Percentiles rank a stretch among this genome's conserved stretches.
phyloP scores from a whole-genome alignment of 2,329 filamentous ascomycete species.

The Scedosporium boydii region DNA sequence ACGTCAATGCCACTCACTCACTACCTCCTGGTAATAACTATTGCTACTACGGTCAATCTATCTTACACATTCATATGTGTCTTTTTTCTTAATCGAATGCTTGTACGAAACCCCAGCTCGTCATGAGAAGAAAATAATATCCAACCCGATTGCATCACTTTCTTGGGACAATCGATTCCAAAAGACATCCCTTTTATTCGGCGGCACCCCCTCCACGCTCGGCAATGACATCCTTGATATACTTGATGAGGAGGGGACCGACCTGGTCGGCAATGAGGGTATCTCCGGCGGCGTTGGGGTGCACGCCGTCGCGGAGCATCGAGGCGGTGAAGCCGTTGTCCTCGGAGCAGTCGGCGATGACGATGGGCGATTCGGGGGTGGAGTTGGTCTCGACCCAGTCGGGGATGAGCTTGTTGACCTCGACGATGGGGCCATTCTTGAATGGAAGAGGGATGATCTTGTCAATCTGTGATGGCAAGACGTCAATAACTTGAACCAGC shows the following conservation, averaged over 20 bases:
- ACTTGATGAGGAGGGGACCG: conserved; percentile 17
- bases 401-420: conserved; percentile 26
- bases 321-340: conserved; percentile 17
- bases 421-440: conserved; percentile 13
- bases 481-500: too few relatives aligned
- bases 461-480: background rate
- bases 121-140: background rate
- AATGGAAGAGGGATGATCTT: conserved; percentile 6
- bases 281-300: conserved; percentile 20
- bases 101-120: background rate
- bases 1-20: background rate
- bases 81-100: background rate
- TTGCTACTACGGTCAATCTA: background rate
- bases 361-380: conserved; percentile 27
- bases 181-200: background rate
- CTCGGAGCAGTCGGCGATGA: conserved; percentile 26
- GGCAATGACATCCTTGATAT: conserved; percentile 14
- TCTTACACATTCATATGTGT: background rate
- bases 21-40: background rate
- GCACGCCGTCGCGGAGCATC: conserved; percentile 28
- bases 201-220: background rate
- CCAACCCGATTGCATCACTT: background rate
- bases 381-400: conserved; percentile 25
- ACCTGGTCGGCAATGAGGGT: conserved; percentile 21
- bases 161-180: too few relatives aligned